Base-by-base conservation (phyloP, 192 early-diverging fungal species). In the Allomyces macrogynus region DNA sequence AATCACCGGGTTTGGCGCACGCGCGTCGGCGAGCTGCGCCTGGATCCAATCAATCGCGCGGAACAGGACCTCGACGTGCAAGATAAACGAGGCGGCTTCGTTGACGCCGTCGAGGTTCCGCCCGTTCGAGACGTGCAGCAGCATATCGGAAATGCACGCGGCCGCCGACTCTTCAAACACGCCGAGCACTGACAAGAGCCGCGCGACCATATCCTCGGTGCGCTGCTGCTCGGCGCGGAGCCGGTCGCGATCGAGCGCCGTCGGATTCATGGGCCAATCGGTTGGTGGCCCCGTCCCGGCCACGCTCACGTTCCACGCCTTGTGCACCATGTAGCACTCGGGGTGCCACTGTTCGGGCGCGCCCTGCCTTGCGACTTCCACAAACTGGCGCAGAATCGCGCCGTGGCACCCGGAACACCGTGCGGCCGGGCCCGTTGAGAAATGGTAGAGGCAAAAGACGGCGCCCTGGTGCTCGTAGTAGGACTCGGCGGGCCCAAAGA, bases 311-410 rank as follows among this genome's bases (percentile, higher is more conserved):
- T 79, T 75, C 76, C 78, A 80, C 62, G 77, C 76, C 83, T 96
- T 95, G 77, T 92, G 90, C 61, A 99, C 95, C 96, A 97, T 97
- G 76, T 99, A 99, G 74, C 96, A 99, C 71, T 94, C 90, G 11
- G 94, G 93, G 73, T 99, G 96, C 96, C 96, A 99, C 70, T 93
- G 90, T 70, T 94, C 90, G 26, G 80, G 76, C 20, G 76, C 64
- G 7, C 32, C 32, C 64, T 86, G 75, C 67, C 80, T 89, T 40
- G 32, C 32, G 69, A 93, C 90, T 74, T 99, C 92, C 60, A 99
- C 82, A 81, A 92, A 99, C 70, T 92, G 91, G 73, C 92, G 89
- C 69, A 99, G 75, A 65, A 99, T 94, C n/a, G 91, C 89, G 62
- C 87, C 91, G 67, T 90, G 78, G 72, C 96, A 99, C 20, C 96